These are phyloP conservation scores for Naganishia albida DNA, from an alignment of 1,284 basidiomycete species.

Conservation along the genomic window DNA sequence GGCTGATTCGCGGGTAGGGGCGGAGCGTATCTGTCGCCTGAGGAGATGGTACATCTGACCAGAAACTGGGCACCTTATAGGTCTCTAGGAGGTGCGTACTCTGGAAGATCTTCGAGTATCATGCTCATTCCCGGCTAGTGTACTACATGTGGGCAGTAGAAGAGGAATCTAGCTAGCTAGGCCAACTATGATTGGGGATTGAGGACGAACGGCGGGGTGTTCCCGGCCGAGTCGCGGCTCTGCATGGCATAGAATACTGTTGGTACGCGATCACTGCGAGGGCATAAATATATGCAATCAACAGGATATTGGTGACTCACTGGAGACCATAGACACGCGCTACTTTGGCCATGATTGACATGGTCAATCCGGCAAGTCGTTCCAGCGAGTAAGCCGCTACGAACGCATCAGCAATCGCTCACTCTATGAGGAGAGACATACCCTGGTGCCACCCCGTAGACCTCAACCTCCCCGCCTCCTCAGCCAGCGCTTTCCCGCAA, in stretches of 20 bases:
- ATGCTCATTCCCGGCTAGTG: conserved; percentile 31
- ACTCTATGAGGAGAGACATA: not conserved
- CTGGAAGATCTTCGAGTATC: too few relatives aligned
- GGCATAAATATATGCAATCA: not conserved
- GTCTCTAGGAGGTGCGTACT: conserved; percentile 60
- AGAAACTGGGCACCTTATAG: conserved; percentile 76
- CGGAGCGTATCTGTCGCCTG: conserved; percentile 72
- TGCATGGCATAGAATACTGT: conserved; percentile 14
- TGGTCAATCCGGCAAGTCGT: not conserved
- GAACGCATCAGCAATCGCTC: too few relatives aligned
- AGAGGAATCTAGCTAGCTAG: conserved; percentile 34
- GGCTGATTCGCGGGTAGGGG: conserved; percentile 53
- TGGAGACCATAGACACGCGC: conserved; percentile 7
- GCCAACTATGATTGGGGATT: not conserved
- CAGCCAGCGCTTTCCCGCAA: conserved; percentile 12
- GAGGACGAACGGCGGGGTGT: conserved; percentile 8
- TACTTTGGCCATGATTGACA: conserved; percentile 12
- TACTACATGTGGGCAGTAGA: conserved; percentile 54
- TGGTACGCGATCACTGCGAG: not conserved
- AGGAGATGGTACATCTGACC: conserved; percentile 79
- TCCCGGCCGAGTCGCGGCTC: not conserved
- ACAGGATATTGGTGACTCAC: not conserved
- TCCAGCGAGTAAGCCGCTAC: conserved; percentile 7
- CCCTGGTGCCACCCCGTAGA: conserved; percentile 7
- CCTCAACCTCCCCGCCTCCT: conserved; percentile 8